Evolutionary conservation across 179 eudicot genomes (phyloP).

Genomic region (Beta corolliflora): DNA sequence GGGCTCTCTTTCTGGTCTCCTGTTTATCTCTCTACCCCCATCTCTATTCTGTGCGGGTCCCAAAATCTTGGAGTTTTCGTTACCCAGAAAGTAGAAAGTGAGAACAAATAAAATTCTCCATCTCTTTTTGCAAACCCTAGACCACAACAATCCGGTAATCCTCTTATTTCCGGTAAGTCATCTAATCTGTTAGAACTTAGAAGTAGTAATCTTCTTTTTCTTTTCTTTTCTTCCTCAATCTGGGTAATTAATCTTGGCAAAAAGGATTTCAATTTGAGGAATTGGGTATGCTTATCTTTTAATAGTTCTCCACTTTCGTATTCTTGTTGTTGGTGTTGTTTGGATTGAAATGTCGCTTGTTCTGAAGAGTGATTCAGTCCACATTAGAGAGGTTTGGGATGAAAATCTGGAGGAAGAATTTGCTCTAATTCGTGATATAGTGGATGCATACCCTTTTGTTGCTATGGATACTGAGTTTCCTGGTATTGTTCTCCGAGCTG

Average conservation of each 20-base stretch:
- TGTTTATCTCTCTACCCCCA: slow-evolving; percentile 12
- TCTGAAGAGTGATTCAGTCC: slow-evolving; percentile 57
- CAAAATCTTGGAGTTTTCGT: too few relatives aligned
- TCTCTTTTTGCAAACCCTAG: slow-evolving; percentile 28
- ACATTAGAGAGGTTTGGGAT: slow-evolving; percentile 66
- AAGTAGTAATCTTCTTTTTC: neutral
- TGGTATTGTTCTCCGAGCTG: slow-evolving; percentile 56
- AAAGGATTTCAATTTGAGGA: neutral
- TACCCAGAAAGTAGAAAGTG: slow-evolving; percentile 2
- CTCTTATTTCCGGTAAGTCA: slow-evolving; percentile 17
- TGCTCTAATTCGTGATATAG: slow-evolving; percentile 56
- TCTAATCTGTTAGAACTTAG: neutral
- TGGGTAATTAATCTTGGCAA: slow-evolving; percentile 25
- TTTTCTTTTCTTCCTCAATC: neutral
- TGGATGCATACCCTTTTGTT: slow-evolving; percentile 63
- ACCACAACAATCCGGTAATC: neutral
- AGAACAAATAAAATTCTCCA: neutral
- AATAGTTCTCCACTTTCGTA: neutral
- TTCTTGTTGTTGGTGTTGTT: neutral
- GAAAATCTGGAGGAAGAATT: slow-evolving; percentile 65
- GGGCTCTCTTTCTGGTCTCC: slow-evolving; percentile 14
- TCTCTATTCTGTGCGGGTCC: neutral
- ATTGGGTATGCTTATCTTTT: slow-evolving; percentile 25
- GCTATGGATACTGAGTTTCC: slow-evolving; percentile 89
- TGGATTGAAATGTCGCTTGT: slow-evolving; percentile 50